Base-by-base conservation (phyloP, 306 rosid genomes). In the Potentilla sterilis region DNA sequence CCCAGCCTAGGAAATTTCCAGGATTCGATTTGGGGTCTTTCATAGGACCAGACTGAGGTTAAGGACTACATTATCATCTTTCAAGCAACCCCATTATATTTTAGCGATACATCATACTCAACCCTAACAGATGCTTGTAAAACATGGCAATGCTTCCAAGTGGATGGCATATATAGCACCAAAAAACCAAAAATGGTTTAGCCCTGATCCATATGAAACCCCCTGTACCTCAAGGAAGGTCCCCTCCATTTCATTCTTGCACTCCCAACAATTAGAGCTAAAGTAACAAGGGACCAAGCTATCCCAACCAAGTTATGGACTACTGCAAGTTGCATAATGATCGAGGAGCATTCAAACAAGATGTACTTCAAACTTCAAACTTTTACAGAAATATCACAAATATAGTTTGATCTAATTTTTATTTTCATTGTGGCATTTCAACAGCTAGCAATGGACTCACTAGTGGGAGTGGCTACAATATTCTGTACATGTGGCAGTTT, bases 81-180 rank as follows among this genome's bases (percentile, higher is more conserved):
- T 34, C 43, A 63, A 34, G 68, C 11, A 11, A 35, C 12, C 1
- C 8, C 35, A 28, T 28, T 13, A 64, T 18, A 16, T 64, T 2
- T 64, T 64, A 64, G 69, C 37, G 46, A 37, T 15, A 37, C 69
- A 64, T 64, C 24, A 64, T 16, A 64, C 42, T 64, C 28, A 38
- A 37, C 24, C 69, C 11, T 3, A 58, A 37, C 18, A 15, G 69
- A 66, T 66, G 18, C 49, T 46, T 44, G 57, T 15, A 24, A 6
- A 32, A 22, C 19, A 42, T 7, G 49, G 47, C 6, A 38, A 38
- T 66, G 1, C 6, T 4, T 19, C 0, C 71, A 8, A 67, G 35
- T 67, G 52, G 71, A 67, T 41, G 38, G 5, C 37, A 68, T 18
- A 12, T 59, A 59, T 13, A 24, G 7, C 40, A 59, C 14, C 64